A percentile compares a stretch with the other conserved stretches of the same genome.
Evolutionary conservation across 768 basidiomycete genomes (phyloP).

Genomic region (Leucocoprinus sp.): DNA sequence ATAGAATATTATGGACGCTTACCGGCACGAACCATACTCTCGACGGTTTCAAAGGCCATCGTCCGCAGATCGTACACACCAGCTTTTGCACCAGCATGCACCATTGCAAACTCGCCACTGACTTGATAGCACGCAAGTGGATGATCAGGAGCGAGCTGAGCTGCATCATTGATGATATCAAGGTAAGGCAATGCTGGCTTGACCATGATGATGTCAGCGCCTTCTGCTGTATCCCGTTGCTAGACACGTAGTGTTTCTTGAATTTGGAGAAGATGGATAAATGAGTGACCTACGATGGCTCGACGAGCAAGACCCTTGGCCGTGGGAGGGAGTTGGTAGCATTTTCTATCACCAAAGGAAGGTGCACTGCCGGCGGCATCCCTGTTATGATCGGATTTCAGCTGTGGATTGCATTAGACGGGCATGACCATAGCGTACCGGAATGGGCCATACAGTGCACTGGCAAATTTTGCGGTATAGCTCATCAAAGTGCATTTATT

Average conservation of each 20-base stretch:
- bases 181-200: slow-evolving; percentile 96
- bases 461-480: slow-evolving; percentile 97
- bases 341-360: slow-evolving; percentile 91
- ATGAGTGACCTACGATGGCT: slow-evolving; percentile 66
- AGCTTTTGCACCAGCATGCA: slow-evolving; percentile 85
- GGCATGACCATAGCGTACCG: slow-evolving; percentile 37
- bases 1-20: slow-evolving; percentile 18
- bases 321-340: slow-evolving; percentile 91
- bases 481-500: slow-evolving; percentile 93
- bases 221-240: slow-evolving; percentile 84
- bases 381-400: slow-evolving; percentile 30
- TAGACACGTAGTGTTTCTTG: slow-evolving; percentile 23
- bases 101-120: slow-evolving; percentile 96
- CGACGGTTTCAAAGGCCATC: slow-evolving; percentile 92
- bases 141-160: slow-evolving; percentile 71
- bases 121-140: slow-evolving; percentile 98
- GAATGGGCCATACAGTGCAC: slow-evolving; percentile 93
- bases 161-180: slow-evolving; percentile 89
- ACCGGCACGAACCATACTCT: slow-evolving; percentile 91
- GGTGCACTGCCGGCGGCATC: slow-evolving; percentile 98
- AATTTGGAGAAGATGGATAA: background rate
- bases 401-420: background rate
- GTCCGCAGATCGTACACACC: slow-evolving; percentile 88
- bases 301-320: slow-evolving; percentile 87
- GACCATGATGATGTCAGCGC: slow-evolving; percentile 98